phyloP scores from a whole-genome alignment of 176 grass and related monocot genomes.

The Lolium rigidum region DNA sequence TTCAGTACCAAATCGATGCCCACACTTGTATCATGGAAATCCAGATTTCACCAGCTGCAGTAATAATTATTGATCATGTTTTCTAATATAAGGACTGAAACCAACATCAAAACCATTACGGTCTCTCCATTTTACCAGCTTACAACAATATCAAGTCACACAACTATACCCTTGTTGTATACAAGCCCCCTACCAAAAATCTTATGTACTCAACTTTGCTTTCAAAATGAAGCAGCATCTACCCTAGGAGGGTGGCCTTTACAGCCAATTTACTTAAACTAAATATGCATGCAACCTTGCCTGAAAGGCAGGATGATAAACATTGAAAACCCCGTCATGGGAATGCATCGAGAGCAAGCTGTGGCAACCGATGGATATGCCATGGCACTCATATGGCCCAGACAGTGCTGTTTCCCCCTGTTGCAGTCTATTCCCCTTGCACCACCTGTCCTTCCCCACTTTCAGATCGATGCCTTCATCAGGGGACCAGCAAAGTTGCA shows the following conservation, averaged over 20 bases:
- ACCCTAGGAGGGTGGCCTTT: conserved; percentile 36
- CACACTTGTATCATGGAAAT: no score
- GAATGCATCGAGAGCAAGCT: conserved; percentile 24
- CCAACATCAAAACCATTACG: conserved; percentile 26
- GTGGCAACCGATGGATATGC: conserved; percentile 25
- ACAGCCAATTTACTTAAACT: conserved; percentile 48
- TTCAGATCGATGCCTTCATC: conserved; percentile 9
- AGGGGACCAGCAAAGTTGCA: conserved; percentile 31
- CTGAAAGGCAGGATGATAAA: conserved; percentile 20
- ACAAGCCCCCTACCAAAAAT: conserved; percentile 68
- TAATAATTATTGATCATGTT: background rate
- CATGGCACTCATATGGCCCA: background rate
- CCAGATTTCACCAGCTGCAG: background rate
- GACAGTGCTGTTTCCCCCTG: conserved; percentile 12
- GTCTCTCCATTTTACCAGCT: conserved; percentile 38
- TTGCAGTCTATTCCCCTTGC: background rate
- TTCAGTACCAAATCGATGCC: no score
- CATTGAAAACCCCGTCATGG: background rate
- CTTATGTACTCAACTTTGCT: conserved; percentile 74
- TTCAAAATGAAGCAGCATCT: conserved; percentile 53
- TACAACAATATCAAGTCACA: conserved; percentile 42
- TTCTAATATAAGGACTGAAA: background rate
- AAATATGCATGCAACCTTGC: background rate
- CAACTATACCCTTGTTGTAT: conserved; percentile 79
- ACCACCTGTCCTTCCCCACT: conserved; percentile 16